Base-by-base conservation (phyloP, 2,329 filamentous ascomycete species). In the Hymenoscyphus occultus region DNA sequence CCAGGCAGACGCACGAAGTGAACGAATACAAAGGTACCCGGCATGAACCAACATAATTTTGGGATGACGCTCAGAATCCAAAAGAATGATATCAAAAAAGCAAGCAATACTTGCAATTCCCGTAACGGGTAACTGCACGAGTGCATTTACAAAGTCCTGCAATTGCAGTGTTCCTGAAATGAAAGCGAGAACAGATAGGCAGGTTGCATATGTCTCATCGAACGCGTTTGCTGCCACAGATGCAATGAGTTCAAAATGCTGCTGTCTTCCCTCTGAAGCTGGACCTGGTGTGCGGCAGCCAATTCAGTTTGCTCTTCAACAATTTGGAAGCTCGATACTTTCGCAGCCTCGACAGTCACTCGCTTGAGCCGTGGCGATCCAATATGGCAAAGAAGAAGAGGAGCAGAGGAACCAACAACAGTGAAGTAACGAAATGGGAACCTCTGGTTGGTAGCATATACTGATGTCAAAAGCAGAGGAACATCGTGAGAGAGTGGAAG, bases 401-500 rank as follows among this genome's bases (percentile, higher is more conserved):
- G n/a, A 28, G 28, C 28, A 28, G 28, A 28, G 28, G 28, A 28
- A 4, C n/a, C 19, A 13, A 13, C 45, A 16, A 22, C 9, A 14
- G 7, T 6, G 7, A 57, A 13, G 54, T 57, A 57, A 16, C 3
- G 31, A 28, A 31, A 31, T 16, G 19, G 7, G 14, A 57, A 12
- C 54, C 2, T 10, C 54, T 28, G 4, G 6, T 5, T 7, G 16
- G 12, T 6, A 16, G 16, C 5, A 45, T 9, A n/a, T 14, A 22
- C 22, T 32, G 10, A 56, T 22, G 10, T 19, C 13, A 19, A 10
- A 35, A 4, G 13, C 54, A 57, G 54, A 57, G 60, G 32, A 59
- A 67, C 22, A 64, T 71, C 28, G 68, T 59, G 4, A 14, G 6
- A 5, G 67, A 71, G 14, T 73, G 69, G 31, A 56, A 63, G 1